A percentile compares a stretch with the other conserved stretches of the same genome.
Conservation (phyloP, 768 basidiomycete species). For the Tricholoma sp. region DNA sequence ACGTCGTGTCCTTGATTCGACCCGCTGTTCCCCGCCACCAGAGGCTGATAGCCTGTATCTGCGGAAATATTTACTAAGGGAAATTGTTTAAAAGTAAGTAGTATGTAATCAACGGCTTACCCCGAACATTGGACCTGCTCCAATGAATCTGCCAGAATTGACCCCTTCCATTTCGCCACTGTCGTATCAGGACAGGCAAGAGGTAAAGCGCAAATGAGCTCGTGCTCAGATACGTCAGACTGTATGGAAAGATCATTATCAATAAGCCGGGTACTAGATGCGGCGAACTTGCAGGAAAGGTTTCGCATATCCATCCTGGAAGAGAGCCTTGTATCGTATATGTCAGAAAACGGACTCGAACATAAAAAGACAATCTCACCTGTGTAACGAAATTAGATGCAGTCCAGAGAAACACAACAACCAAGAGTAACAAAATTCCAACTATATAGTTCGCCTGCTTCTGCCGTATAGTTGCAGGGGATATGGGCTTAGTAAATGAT, state of each 20-base stretch:
- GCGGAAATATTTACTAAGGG: slow-evolving; percentile 1
- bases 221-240: slow-evolving; percentile 89
- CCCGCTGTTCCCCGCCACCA: slow-evolving; percentile 16
- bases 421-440: slow-evolving; percentile 65
- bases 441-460: slow-evolving; percentile 12
- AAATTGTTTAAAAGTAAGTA: not conserved
- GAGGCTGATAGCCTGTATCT: slow-evolving; percentile 20
- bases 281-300: slow-evolving; percentile 64
- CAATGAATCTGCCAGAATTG: not conserved
- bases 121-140: not conserved
- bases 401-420: slow-evolving; percentile 88
- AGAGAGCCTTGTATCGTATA: slow-evolving; percentile 34
- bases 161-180: not conserved
- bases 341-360: not conserved
- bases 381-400: slow-evolving; percentile 83
- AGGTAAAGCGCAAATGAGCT: slow-evolving; percentile 85
- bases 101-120: not conserved
- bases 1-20: not conserved
- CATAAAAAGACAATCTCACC: slow-evolving; percentile 30
- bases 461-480: not conserved
- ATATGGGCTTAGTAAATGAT: not conserved
- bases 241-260: slow-evolving; percentile 20
- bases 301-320: slow-evolving; percentile 71
- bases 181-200: slow-evolving; percentile 35
- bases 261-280: not conserved